These are phyloP conservation scores for Penicillium odoratum DNA, from an alignment of 495 filamentous ascomycete species.

Conservation along the genomic window DNA sequence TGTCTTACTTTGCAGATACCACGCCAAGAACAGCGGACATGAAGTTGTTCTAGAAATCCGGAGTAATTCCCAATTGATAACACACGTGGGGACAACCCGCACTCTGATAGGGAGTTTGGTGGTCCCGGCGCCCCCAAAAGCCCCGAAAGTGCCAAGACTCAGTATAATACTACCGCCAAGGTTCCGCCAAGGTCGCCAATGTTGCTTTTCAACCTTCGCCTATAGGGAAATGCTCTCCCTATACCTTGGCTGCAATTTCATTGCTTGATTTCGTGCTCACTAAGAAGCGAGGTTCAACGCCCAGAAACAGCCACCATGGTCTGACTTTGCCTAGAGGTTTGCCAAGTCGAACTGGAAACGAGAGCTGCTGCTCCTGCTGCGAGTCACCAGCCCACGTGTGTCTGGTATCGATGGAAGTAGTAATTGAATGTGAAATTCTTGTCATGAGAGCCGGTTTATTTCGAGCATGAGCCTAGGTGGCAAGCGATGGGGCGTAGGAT, in stretches of 20 bases:
- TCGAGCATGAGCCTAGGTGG: slow-evolving; percentile 1
- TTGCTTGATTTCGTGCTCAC: slow-evolving; percentile 14
- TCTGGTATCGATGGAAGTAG: not conserved
- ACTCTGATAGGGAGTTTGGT: slow-evolving; percentile 15
- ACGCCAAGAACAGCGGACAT: slow-evolving; percentile 1
- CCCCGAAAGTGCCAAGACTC: slow-evolving; percentile 15
- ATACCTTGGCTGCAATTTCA: slow-evolving; percentile 8
- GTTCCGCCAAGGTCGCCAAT: slow-evolving; percentile 21
- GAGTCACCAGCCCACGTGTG: slow-evolving; percentile 24
- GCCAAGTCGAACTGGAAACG: slow-evolving; percentile 19
- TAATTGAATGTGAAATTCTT: not conserved
- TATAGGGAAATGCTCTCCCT: not conserved
- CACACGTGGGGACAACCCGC: slow-evolving; percentile 15
- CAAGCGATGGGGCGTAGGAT: not conserved
- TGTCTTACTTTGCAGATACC: not conserved
- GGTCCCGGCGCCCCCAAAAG: slow-evolving; percentile 12
- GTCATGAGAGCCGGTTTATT: slow-evolving; percentile 2
- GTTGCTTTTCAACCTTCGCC: slow-evolving; percentile 13
- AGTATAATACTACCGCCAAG: slow-evolving; percentile 23
- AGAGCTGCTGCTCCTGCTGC: slow-evolving; percentile 7
- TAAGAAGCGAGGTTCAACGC: slow-evolving; percentile 4
- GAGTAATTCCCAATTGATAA: not conserved
- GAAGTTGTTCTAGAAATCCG: not conserved
- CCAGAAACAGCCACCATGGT: slow-evolving; percentile 14
- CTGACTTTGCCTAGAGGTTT: slow-evolving; percentile 15